phyloP scores from a whole-genome alignment of 73 alveolate species.

The Paramecium caudatum region DNA sequence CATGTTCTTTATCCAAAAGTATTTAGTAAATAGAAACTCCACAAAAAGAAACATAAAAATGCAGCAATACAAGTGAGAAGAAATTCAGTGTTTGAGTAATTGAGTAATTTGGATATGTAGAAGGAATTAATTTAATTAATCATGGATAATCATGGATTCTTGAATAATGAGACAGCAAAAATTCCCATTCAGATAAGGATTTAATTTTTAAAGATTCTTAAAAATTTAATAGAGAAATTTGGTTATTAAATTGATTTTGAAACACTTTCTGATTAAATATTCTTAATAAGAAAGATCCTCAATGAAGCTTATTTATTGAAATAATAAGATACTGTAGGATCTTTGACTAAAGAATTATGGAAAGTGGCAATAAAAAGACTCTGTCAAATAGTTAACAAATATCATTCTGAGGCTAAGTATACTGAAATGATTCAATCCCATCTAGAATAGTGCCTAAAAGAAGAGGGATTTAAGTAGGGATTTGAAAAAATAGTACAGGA shows the following conservation, averaged over 20 bases:
- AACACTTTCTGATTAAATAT: background rate
- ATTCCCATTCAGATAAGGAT: slow-evolving; percentile 18
- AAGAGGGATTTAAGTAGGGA: slow-evolving; percentile 23
- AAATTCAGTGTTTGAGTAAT: slow-evolving; percentile 7
- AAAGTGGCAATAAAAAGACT: slow-evolving; percentile 44
- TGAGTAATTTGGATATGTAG: background rate
- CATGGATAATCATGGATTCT: slow-evolving; percentile 12
- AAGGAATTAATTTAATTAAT: slow-evolving; percentile 13
- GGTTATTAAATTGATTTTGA: slow-evolving; percentile 29
- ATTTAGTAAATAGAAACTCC: slow-evolving; percentile 44
- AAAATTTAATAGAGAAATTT: slow-evolving; percentile 36
- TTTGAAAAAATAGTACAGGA: slow-evolving; percentile 43
- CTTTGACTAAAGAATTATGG: slow-evolving; percentile 56
- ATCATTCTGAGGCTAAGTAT: background rate
- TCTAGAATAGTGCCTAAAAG: background rate
- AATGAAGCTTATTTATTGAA: background rate
- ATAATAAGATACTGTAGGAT: background rate
- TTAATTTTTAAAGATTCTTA: slow-evolving; percentile 25
- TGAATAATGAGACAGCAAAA: background rate
- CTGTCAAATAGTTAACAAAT: background rate
- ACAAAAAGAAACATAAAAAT: slow-evolving; percentile 21
- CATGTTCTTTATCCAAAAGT: slow-evolving; percentile 40
- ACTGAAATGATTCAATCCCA: background rate
- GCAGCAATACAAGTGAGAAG: slow-evolving; percentile 39
- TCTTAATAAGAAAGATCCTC: background rate